Percentiles rank a stretch among this genome's conserved stretches.
phyloP scores from a whole-genome alignment of 257 asterid species.

The Hygrophila difformis region DNA sequence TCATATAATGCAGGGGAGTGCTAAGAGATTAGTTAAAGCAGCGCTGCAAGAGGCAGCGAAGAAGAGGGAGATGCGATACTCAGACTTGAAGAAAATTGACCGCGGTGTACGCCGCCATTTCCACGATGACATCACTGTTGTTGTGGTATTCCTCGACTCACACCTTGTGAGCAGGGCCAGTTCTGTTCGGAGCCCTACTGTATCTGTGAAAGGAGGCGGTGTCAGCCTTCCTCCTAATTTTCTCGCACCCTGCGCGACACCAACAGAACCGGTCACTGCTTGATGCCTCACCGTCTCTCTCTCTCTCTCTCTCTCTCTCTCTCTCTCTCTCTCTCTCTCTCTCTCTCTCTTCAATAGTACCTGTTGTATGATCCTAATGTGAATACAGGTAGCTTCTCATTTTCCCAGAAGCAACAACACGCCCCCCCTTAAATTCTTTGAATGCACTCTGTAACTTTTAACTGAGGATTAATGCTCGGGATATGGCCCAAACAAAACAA shows the following conservation, averaged over 20 bases:
- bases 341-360: no score
- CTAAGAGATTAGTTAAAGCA: slow-evolving; percentile 49
- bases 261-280: slow-evolving; percentile 18
- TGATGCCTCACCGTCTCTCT: slow-evolving; percentile 14
- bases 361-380: slow-evolving; percentile 31
- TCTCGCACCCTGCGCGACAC: slow-evolving; percentile 24
- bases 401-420: slow-evolving; percentile 3
- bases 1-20: slow-evolving; percentile 66
- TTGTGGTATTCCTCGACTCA: slow-evolving; percentile 50
- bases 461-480: slow-evolving; percentile 33
- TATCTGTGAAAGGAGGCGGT: slow-evolving; percentile 52
- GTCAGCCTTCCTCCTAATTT: slow-evolving; percentile 23
- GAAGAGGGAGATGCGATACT: slow-evolving; percentile 67
- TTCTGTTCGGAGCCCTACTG: slow-evolving; percentile 29
- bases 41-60: slow-evolving; percentile 64
- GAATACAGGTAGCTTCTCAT: slow-evolving; percentile 30
- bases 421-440: slow-evolving; percentile 31
- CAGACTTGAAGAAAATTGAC: slow-evolving; percentile 58
- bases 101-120: slow-evolving; percentile 61
- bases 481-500: slow-evolving; percentile 14
- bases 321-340: no score
- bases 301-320: no score
- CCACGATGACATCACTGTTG: slow-evolving; percentile 66
- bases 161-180: slow-evolving; percentile 48
- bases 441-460: slow-evolving; percentile 30